These are phyloP conservation scores for Fusarium verticillioides DNA, from an alignment of 2,329 filamentous ascomycete species.

Conservation along the genomic window DNA sequence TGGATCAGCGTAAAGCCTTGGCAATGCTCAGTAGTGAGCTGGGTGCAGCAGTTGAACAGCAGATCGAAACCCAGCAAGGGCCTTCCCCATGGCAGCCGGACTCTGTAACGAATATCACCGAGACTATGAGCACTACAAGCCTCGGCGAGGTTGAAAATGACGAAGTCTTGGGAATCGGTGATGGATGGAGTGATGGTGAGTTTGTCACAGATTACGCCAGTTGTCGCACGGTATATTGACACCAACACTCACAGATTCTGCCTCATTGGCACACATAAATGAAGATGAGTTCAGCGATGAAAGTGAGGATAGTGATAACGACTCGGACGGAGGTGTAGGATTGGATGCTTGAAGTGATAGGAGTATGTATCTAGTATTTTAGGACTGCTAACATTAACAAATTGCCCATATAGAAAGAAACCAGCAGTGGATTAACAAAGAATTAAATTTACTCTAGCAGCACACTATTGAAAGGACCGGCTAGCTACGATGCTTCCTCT, in stretches of 20 bases:
- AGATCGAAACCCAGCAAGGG: constrained; percentile 3
- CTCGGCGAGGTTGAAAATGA: constrained; percentile 10
- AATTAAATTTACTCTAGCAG: background rate
- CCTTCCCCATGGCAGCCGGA: constrained; percentile 15
- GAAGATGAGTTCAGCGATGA: background rate
- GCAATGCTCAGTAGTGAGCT: constrained; percentile 20
- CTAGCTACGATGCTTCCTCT: background rate
- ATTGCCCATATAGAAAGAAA: background rate
- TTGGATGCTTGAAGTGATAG: background rate
- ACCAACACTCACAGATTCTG: constrained; percentile 1
- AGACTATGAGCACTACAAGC: background rate
- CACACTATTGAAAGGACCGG: background rate
- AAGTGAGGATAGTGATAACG: background rate
- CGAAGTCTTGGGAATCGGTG: background rate
- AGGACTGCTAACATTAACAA: background rate
- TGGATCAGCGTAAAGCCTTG: constrained; percentile 20
- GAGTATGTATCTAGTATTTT: background rate
- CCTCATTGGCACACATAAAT: constrained; percentile 10
- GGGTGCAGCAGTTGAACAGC: background rate
- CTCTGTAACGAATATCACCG: constrained; percentile 32
- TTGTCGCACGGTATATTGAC: background rate
- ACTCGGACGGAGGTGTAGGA: constrained; percentile 26
- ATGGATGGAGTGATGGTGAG: constrained; percentile 5
- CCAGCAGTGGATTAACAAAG: too few species aligned
- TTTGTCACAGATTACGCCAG: background rate